Conservation (phyloP, 352 stramenopile species). For the Pseudoperonospora humuli region DNA sequence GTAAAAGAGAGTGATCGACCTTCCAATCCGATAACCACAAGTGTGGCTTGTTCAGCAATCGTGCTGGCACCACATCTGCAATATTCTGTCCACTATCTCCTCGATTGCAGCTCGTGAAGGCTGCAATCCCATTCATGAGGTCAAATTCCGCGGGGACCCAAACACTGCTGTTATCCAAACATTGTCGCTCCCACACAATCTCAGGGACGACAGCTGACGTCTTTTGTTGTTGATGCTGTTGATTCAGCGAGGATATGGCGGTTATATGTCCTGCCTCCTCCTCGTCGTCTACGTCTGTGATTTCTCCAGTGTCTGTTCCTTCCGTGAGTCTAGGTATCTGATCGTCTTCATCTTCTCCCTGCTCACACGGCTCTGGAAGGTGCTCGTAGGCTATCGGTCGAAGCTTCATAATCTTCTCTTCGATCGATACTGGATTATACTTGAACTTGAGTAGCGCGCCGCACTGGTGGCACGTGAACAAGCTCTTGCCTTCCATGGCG, state of each 20-base stretch:
- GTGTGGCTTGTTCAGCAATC: constrained; percentile 62
- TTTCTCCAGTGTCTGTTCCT: constrained; percentile 20
- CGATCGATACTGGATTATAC: constrained; percentile 48
- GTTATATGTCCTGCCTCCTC: constrained; percentile 16
- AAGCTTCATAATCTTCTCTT: constrained; percentile 52
- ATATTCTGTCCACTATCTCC: constrained; percentile 46
- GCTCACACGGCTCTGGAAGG: constrained; percentile 10
- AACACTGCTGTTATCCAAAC: constrained; percentile 10
- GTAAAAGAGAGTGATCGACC: constrained; percentile 39
- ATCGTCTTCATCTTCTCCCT: constrained; percentile 19
- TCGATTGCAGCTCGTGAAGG: constrained; percentile 66
- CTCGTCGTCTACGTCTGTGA: constrained; percentile 29
- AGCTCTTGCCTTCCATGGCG: constrained; percentile 62
- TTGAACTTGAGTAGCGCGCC: constrained; percentile 67
- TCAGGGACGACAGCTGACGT: constrained; percentile 36
- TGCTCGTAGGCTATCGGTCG: constrained; percentile 39
- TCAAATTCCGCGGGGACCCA: constrained; percentile 40
- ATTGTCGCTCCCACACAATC: constrained; percentile 47
- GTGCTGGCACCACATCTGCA: constrained; percentile 45
- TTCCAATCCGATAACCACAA: constrained; percentile 69
- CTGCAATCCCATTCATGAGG: constrained; percentile 28
- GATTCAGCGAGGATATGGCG: constrained; percentile 19
- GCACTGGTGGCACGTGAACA: constrained; percentile 72
- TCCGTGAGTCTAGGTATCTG: constrained; percentile 23
- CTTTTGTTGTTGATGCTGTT: constrained; percentile 18